phyloP scores from a whole-genome alignment of 2,329 filamentous ascomycete genomes.

The Thermoascus crustaceus region DNA sequence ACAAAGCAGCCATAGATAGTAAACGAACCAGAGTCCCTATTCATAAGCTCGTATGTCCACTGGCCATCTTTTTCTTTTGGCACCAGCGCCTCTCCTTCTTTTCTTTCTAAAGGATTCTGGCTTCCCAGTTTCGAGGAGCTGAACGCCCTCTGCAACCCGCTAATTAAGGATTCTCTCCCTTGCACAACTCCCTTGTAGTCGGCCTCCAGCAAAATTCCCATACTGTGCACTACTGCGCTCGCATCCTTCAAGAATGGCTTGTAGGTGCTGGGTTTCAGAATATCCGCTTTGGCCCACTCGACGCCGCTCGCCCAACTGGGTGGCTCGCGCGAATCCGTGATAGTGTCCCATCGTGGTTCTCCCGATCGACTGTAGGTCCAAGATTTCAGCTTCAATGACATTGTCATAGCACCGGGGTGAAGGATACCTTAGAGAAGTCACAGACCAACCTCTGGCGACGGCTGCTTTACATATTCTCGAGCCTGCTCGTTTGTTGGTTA shows the following conservation, averaged over 20 bases:
- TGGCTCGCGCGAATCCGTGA: constrained; percentile 61
- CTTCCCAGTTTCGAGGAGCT: constrained; percentile 53
- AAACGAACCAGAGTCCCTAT: constrained; percentile 63
- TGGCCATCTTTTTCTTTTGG: constrained; percentile 62
- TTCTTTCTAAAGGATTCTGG: constrained; percentile 62
- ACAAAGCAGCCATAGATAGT: not conserved
- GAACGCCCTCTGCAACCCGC: constrained; percentile 72
- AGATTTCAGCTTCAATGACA: constrained; percentile 2
- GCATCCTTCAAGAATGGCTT: constrained; percentile 65
- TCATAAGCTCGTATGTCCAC: constrained; percentile 95
- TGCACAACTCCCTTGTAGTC: constrained; percentile 93
- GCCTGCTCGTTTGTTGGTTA: too few relatives aligned
- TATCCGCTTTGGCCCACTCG: constrained; percentile 79
- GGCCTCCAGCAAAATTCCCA: constrained; percentile 93
- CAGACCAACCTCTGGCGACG: constrained; percentile 77
- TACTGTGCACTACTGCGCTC: constrained; percentile 82
- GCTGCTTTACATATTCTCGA: constrained; percentile 85
- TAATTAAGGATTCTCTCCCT: constrained; percentile 72
- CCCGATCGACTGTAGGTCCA: constrained; percentile 65
- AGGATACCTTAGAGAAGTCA: constrained; percentile 77
- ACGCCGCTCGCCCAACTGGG: constrained; percentile 78
- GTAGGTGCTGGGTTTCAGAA: constrained; percentile 76
- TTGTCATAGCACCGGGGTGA: not conserved
- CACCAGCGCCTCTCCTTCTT: constrained; percentile 52
- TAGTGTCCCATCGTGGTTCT: constrained; percentile 72